Percentiles rank a stretch among this genome's conserved stretches.
Conservation (phyloP, 2,329 filamentous ascomycete species). For the Gyromitra esculenta region DNA sequence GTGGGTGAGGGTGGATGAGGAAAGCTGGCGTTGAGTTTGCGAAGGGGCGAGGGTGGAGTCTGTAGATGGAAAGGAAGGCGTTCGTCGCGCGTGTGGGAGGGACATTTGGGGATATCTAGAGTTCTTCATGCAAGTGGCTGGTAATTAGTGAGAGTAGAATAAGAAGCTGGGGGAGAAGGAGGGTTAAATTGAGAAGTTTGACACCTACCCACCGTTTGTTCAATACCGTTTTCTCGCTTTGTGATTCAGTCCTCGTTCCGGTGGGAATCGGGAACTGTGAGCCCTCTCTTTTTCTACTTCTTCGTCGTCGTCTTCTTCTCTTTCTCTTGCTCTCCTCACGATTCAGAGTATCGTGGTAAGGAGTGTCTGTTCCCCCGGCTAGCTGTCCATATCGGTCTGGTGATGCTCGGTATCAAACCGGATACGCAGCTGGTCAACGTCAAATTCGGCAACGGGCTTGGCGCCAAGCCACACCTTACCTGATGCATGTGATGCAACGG, state of each 20-base stretch:
- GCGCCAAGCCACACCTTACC: background rate
- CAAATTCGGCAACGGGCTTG: background rate
- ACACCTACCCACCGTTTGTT: background rate
- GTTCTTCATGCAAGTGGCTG: background rate
- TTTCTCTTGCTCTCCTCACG: slow-evolving; percentile 10
- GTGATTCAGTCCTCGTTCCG: background rate
- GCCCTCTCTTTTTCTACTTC: background rate
- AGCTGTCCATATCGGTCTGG: slow-evolving; percentile 27
- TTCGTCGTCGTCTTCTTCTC: background rate
- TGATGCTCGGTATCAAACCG: slow-evolving; percentile 24
- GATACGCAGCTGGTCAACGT: slow-evolving; percentile 15
- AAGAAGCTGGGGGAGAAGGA: background rate
- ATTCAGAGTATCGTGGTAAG: background rate
- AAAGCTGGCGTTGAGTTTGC: slow-evolving; percentile 34
- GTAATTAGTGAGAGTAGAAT: background rate
- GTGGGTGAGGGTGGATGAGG: slow-evolving; percentile 39
- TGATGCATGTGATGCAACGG: slow-evolving; percentile 4
- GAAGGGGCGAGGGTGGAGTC: slow-evolving; percentile 45
- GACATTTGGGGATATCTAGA: slow-evolving; percentile 40
- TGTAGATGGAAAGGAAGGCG: slow-evolving; percentile 43
- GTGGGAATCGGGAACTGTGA: background rate
- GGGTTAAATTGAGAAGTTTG: slow-evolving; percentile 1
- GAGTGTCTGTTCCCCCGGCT: slow-evolving; percentile 21
- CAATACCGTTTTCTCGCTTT: background rate
- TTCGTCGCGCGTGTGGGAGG: slow-evolving; percentile 36